Conservation (phyloP, 495 filamentous ascomycete genomes). For the Cairneyella variabilis region DNA sequence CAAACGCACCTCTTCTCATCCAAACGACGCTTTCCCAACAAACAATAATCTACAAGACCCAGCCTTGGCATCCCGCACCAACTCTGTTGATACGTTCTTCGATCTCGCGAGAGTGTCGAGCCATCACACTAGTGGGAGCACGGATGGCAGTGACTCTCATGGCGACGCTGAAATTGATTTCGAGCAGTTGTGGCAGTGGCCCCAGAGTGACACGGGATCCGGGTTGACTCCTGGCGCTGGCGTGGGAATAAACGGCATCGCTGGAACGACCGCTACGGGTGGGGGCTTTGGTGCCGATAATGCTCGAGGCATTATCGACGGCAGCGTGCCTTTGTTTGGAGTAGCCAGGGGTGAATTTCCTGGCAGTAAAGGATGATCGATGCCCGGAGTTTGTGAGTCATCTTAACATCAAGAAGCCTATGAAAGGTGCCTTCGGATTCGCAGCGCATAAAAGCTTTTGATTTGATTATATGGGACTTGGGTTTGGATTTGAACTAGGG, state of each 20-base stretch:
- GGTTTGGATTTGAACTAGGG: too few relatives aligned
- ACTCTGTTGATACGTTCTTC: slow-evolving; percentile 38
- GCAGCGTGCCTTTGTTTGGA: slow-evolving; percentile 14
- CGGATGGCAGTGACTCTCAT: slow-evolving; percentile 38
- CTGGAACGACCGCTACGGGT: neutral
- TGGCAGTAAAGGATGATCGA: too few relatives aligned
- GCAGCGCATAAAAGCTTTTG: too few relatives aligned
- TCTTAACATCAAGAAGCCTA: too few relatives aligned
- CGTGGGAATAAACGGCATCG: neutral
- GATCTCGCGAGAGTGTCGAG: slow-evolving; percentile 49
- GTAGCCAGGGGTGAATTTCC: slow-evolving; percentile 6
- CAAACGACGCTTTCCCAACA: slow-evolving; percentile 5
- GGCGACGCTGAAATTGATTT: slow-evolving; percentile 48
- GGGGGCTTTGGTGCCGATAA: neutral
- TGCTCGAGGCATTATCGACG: slow-evolving; percentile 11
- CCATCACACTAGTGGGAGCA: slow-evolving; percentile 19
- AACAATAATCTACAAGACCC: neutral
- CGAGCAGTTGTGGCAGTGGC: slow-evolving; percentile 51
- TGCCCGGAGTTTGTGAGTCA: too few relatives aligned
- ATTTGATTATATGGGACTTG: too few relatives aligned
- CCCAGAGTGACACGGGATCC: slow-evolving; percentile 5
- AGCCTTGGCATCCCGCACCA: slow-evolving; percentile 10
- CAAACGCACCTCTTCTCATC: slow-evolving; percentile 29
- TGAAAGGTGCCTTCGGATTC: too few relatives aligned
- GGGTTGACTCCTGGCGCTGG: slow-evolving; percentile 1